Evolutionary conservation across 257 asterid species (phyloP).

Genomic region (Solanum rostratum): DNA sequence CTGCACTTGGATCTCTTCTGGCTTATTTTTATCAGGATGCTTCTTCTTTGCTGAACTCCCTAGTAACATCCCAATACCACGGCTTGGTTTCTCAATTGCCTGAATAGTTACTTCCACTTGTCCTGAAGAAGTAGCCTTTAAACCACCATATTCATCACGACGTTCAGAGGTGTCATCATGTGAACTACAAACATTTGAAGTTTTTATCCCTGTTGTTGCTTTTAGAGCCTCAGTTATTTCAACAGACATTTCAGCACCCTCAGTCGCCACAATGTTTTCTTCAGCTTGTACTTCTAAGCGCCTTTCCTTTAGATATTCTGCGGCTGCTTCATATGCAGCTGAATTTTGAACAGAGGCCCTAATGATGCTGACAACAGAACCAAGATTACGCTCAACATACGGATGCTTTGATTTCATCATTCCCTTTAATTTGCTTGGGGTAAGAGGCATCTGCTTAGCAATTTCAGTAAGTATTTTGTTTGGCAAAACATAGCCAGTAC

Average conservation of each 20-base stretch:
- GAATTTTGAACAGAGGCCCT: conserved; percentile 73
- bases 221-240: conserved; percentile 30
- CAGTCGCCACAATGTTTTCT: conserved; percentile 26
- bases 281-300: conserved; percentile 38
- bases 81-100: conserved; percentile 65
- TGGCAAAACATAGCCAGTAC: conserved; percentile 93
- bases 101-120: conserved; percentile 64
- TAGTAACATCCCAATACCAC: conserved; percentile 75
- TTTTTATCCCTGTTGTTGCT: conserved; percentile 14
- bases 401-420: conserved; percentile 66
- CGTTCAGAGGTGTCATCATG: conserved; percentile 4
- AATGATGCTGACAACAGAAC: conserved; percentile 63
- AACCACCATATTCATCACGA: conserved; percentile 8
- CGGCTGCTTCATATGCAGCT: conserved; percentile 64
- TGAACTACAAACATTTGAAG: conserved; percentile 3
- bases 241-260: conserved; percentile 27
- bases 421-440: conserved; percentile 46
- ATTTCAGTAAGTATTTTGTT: conserved; percentile 81
- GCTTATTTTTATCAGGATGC: conserved; percentile 42
- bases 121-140: conserved; percentile 1
- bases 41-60: conserved; percentile 70
- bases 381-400: conserved; percentile 68
- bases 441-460: conserved; percentile 91
- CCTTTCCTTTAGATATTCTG: conserved; percentile 43
- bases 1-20: conserved; percentile 53